Conservation (phyloP, 2,329 filamentous ascomycete species). For the Nannizziopsis barbatae region DNA sequence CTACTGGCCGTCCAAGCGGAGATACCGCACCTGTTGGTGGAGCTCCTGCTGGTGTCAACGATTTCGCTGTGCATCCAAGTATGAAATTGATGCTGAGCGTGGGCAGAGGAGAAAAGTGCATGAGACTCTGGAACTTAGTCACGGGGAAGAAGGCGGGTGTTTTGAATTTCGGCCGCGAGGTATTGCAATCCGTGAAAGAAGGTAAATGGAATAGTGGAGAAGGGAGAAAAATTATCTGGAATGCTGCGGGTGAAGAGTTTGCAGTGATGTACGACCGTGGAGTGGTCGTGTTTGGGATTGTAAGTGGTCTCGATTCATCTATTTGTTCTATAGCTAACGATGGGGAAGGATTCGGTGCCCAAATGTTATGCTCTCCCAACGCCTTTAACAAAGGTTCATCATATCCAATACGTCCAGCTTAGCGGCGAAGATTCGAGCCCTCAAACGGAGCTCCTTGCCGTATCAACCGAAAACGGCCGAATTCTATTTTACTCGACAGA, state of each 20-base stretch:
- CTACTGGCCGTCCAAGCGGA: conserved; percentile 68
- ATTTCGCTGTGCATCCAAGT: conserved; percentile 89
- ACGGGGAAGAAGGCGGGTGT: conserved; percentile 93
- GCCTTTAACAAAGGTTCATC: conserved; percentile 68
- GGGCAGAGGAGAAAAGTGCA: conserved; percentile 75
- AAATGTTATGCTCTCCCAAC: conserved; percentile 60
- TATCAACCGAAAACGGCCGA: conserved; percentile 83
- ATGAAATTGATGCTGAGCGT: conserved; percentile 96
- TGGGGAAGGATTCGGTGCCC: conserved; percentile 56
- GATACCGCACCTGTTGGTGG: conserved; percentile 77
- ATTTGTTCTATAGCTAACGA: conserved; percentile 13
- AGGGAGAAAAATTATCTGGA: conserved; percentile 72
- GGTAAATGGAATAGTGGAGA: conserved; percentile 67
- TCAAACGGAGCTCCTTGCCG: conserved; percentile 49
- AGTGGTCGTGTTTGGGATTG: conserved; percentile 70
- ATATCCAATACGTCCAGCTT: conserved; percentile 57
- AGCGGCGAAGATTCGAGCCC: conserved; percentile 30
- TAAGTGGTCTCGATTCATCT: conserved; percentile 23
- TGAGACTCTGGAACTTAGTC: conserved; percentile 93
- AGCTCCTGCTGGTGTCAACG: conserved; percentile 78
- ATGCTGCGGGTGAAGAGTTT: conserved; percentile 65
- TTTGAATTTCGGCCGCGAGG: conserved; percentile 65
- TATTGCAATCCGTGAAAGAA: conserved; percentile 66
- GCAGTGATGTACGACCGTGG: conserved; percentile 82
- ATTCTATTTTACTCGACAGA: conserved; percentile 58